These are phyloP conservation scores for Scleroderma bovista DNA, from an alignment of 768 basidiomycete species.

Conservation along the genomic window DNA sequence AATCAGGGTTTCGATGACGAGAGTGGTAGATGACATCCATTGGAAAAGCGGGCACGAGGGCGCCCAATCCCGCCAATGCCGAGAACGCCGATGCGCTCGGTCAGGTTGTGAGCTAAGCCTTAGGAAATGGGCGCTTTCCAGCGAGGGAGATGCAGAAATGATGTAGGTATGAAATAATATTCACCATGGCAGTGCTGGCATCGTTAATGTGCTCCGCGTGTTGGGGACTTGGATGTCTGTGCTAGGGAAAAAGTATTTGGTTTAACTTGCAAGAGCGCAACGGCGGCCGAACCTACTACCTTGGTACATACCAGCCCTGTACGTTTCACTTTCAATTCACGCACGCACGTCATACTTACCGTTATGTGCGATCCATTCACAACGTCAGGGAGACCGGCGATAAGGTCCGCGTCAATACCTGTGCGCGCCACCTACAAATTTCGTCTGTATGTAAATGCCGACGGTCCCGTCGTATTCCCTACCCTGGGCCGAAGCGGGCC, in stretches of 20 bases:
- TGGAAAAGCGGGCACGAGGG: conserved; percentile 71
- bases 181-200: conserved; percentile 86
- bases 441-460: conserved; percentile 66
- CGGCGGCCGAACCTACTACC: conserved; percentile 1
- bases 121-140: conserved; percentile 52
- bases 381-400: conserved; percentile 40
- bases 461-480: conserved; percentile 70
- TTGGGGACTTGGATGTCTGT: conserved; percentile 73
- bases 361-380: conserved; percentile 83
- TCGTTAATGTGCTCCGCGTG: conserved; percentile 89
- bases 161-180: conserved; percentile 77
- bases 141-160: conserved; percentile 56
- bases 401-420: conserved; percentile 74
- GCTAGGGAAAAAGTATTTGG: neutral
- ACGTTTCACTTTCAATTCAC: conserved; percentile 64
- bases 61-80: conserved; percentile 78
- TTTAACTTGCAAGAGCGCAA: too few species aligned
- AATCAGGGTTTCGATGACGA: conserved; percentile 48
- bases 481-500: conserved; percentile 48
- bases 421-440: conserved; percentile 59
- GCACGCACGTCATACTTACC: conserved; percentile 82
- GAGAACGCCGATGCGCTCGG: conserved; percentile 64
- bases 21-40: conserved; percentile 82
- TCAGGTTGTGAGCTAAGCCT: conserved; percentile 53
- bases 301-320: too few species aligned